Conservation (phyloP, 1,284 basidiomycete species). For the Fomitopsis schrenkii region DNA sequence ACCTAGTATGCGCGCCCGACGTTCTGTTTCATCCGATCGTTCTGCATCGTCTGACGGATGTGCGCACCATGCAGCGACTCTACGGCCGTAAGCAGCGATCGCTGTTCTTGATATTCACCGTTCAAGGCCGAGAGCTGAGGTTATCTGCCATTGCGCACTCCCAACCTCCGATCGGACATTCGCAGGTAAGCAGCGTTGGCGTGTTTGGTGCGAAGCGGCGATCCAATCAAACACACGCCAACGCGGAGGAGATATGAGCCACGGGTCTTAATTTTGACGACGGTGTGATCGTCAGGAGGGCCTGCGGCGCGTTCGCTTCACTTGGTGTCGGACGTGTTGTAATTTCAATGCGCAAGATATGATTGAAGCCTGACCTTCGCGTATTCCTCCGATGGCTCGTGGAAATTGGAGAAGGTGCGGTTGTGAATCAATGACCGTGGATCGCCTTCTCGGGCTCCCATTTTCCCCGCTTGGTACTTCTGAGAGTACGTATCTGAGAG, state of each 20-base stretch:
- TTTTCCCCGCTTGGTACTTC: not conserved
- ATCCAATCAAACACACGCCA: not conserved
- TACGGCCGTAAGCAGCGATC: not conserved
- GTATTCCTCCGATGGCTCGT: not conserved
- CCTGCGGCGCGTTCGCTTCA: not conserved
- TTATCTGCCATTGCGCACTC: not conserved
- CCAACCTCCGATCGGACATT: slow-evolving; percentile 3
- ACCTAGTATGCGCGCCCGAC: no score
- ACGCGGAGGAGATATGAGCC: not conserved
- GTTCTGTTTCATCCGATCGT: not conserved
- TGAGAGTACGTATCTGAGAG: no score
- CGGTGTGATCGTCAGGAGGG: not conserved
- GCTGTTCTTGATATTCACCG: not conserved
- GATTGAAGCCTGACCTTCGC: not conserved
- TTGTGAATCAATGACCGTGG: not conserved
- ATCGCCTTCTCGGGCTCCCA: not conserved
- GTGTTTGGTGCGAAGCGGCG: not conserved
- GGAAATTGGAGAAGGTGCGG: not conserved
- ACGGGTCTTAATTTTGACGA: not conserved
- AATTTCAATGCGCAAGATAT: not conserved
- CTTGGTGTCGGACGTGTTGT: no score
- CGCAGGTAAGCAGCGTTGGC: not conserved
- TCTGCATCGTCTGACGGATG: not conserved
- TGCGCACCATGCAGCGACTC: not conserved
- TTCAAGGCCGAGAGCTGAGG: not conserved